A percentile compares a stretch with the other conserved stretches of the same genome.
phyloP scores from a whole-genome alignment of 23 red algal species.

The Pyropia haitanensis region DNA sequence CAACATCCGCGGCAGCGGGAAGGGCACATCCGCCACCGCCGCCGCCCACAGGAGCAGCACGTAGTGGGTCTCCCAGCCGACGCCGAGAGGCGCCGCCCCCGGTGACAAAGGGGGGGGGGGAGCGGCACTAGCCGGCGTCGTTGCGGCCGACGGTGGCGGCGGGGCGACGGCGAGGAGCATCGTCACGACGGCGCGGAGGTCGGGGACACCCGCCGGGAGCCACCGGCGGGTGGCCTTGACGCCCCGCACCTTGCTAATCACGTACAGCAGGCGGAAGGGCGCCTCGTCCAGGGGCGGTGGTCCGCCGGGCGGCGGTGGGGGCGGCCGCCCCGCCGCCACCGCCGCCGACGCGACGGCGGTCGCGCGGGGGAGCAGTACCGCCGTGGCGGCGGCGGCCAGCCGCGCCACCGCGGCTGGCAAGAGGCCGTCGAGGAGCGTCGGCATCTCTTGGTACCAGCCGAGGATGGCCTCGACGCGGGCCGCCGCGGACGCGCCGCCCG shows the following conservation, averaged over 20 bases:
- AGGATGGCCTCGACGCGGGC: background rate
- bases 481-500: too few species aligned
- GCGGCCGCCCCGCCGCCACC: background rate
- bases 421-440: slow-evolving; percentile 41
- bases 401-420: slow-evolving; percentile 14
- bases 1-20: slow-evolving; percentile 39
- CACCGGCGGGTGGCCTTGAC: slow-evolving; percentile 23
- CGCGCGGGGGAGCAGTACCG: slow-evolving; percentile 1
- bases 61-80: slow-evolving; percentile 40
- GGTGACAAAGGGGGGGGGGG: too few species aligned
- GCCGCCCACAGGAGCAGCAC: slow-evolving; percentile 30
- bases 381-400: slow-evolving; percentile 9
- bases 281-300: background rate
- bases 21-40: slow-evolving; percentile 33
- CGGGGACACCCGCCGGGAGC: slow-evolving; percentile 34
- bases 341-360: background rate
- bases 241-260: slow-evolving; percentile 57
- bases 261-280: slow-evolving; percentile 43
- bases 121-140: too few species aligned
- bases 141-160: background rate
- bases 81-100: too few species aligned
- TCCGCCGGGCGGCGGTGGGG: background rate
- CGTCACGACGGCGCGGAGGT: slow-evolving; percentile 19
- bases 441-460: slow-evolving; percentile 40
- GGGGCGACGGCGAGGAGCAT: slow-evolving; percentile 6